A percentile compares a stretch with the other conserved stretches of the same genome.
phyloP scores from a whole-genome alignment of 2,329 filamentous ascomycete genomes.

The Calonectria pseudoreteaudii region DNA sequence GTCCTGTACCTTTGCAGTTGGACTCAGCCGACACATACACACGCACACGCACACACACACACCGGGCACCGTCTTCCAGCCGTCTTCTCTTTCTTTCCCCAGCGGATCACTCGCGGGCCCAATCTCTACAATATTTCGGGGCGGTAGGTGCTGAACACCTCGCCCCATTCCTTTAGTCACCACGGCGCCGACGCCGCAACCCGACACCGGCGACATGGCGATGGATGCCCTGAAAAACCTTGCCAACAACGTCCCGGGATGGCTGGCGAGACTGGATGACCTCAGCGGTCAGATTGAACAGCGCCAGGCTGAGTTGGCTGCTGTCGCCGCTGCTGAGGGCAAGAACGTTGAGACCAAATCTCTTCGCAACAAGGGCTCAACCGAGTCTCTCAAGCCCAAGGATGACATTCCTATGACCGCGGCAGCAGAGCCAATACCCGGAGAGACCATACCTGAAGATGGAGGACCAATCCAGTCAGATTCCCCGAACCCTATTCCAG shows the following conservation, averaged over 20 bases:
- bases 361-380: slow-evolving; percentile 64
- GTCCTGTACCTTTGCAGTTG: neutral
- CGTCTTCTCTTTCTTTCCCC: neutral
- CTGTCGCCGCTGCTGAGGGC: slow-evolving; percentile 50
- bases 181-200: slow-evolving; percentile 45
- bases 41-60: neutral
- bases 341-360: slow-evolving; percentile 52
- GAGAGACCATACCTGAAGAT: slow-evolving; percentile 37
- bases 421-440: slow-evolving; percentile 28
- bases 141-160: slow-evolving; percentile 49
- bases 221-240: slow-evolving; percentile 70
- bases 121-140: slow-evolving; percentile 30
- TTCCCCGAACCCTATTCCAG: slow-evolving; percentile 35
- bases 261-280: slow-evolving; percentile 69
- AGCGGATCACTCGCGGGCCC: neutral
- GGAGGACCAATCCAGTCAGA: slow-evolving; percentile 8
- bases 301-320: slow-evolving; percentile 71
- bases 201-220: slow-evolving; percentile 51
- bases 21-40: neutral
- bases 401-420: slow-evolving; percentile 53
- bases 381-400: slow-evolving; percentile 63
- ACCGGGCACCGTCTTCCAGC: neutral
- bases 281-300: slow-evolving; percentile 71
- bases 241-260: slow-evolving; percentile 68
- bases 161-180: slow-evolving; percentile 42